These are phyloP conservation scores for Melastoma malabathricum DNA, from an alignment of 345 rosid genomes.

Conservation along the genomic window DNA sequence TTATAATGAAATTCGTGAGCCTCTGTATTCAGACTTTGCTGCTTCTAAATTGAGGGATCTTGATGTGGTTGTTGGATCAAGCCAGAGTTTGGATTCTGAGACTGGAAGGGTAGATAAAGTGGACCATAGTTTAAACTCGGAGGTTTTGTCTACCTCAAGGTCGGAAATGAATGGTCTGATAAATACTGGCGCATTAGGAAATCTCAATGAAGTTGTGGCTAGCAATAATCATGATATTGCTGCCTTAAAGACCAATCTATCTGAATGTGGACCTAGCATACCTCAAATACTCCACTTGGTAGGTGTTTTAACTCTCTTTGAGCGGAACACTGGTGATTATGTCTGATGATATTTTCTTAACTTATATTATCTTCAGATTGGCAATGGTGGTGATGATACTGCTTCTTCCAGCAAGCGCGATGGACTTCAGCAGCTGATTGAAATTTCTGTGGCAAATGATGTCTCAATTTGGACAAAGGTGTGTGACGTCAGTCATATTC, in stretches of 20 bases:
- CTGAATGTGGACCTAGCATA: conserved; percentile 77
- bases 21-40: conserved; percentile 38
- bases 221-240: conserved; percentile 34
- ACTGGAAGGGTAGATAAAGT: conserved; percentile 29
- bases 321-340: no score
- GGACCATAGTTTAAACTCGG: conserved; percentile 33
- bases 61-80: conserved; percentile 22
- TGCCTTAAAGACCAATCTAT: conserved; percentile 34
- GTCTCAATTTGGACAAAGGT: conserved; percentile 75
- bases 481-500: conserved; percentile 7
- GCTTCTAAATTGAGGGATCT: conserved; percentile 41
- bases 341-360: background rate
- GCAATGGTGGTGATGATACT: conserved; percentile 43
- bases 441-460: conserved; percentile 60
- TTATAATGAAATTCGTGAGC: conserved; percentile 59
- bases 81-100: conserved; percentile 28
- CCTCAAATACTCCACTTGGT: conserved; percentile 97
- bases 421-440: conserved; percentile 75
- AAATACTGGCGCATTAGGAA: conserved; percentile 21
- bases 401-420: conserved; percentile 39
- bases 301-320: conserved; percentile 1
- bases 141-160: conserved; percentile 32
- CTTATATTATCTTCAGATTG: conserved; percentile 33
- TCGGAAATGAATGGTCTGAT: conserved; percentile 41
- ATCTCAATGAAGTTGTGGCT: conserved; percentile 24